phyloP scores from a whole-genome alignment of 1,284 basidiomycete genomes.

The Anthracocystis setariae region DNA sequence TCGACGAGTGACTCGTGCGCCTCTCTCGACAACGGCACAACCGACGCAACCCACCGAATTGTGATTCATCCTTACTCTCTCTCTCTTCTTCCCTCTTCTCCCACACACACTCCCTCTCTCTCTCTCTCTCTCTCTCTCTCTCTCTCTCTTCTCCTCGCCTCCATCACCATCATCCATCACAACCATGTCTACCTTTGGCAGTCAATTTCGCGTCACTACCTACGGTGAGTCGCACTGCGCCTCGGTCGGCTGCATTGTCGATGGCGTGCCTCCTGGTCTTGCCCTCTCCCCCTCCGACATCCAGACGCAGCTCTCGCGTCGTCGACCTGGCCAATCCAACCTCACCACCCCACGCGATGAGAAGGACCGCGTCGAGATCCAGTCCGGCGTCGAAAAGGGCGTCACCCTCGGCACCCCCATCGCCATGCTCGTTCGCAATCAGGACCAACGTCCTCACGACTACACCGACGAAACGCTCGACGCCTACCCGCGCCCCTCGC shows the following conservation, averaged over 20 bases:
- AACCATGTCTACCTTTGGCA: conserved; percentile 90
- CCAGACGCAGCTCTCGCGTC: conserved; percentile 88
- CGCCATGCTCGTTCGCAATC: conserved; percentile 92
- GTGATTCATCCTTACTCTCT: no score
- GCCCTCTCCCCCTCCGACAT: conserved; percentile 83
- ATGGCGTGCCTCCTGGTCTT: conserved; percentile 93
- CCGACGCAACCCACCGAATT: no score
- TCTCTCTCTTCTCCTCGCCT: background rate
- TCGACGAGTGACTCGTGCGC: conserved; percentile 1
- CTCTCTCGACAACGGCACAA: no score
- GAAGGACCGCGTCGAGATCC: conserved; percentile 92
- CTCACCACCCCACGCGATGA: conserved; percentile 94
- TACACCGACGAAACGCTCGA: conserved; percentile 90
- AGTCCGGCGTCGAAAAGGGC: conserved; percentile 92
- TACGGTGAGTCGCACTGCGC: conserved; percentile 98
- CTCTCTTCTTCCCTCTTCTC: background rate
- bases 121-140: conserved; percentile 1
- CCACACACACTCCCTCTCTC: background rate
- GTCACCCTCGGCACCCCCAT: conserved; percentile 98
- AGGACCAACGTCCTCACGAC: conserved; percentile 97
- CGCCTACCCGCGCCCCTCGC: conserved; percentile 93
- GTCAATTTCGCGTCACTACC: conserved; percentile 90
- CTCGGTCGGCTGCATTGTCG: conserved; percentile 96
- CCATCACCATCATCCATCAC: background rate
- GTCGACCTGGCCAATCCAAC: conserved; percentile 94